Base-by-base conservation (phyloP, 495 filamentous ascomycete genomes). In the Thozetella sp. region DNA sequence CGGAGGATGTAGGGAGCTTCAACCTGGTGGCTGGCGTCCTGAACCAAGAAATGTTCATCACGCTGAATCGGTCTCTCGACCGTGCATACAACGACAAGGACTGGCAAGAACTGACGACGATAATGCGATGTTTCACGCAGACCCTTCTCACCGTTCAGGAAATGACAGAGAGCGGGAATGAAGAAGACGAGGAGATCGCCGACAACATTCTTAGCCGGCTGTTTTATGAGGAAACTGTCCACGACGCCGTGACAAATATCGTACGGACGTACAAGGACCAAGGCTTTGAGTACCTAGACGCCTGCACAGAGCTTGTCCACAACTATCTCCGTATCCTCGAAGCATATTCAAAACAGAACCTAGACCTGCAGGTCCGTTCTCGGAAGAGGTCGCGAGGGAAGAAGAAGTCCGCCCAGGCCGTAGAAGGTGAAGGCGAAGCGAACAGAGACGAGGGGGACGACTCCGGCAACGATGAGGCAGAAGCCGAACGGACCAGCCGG, bases 101-200 rank as follows among this genome's bases (percentile, higher is more conserved):
- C 50, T 98, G 95, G 95, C 85, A 86, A 48, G 89, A 93, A 62
- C 74, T 97, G 19, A 92, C 93, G 54, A 87, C 94, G 2, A 88
- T 89, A 43, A 97, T 97, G 89, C 88, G 91, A 51, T 97, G 92
- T 66, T 96, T 97, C 68, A 91, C 88, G 2, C 88, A 91, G 67
- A 89, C 89, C 52, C 79, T 99, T n/a, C 80, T 97, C 43, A 97
- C 93, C 0, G 89, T 97, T 2, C 94, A 97, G 67, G 92, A 96
- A 59, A 99, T 99, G 96, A 79, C 87, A 2, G 84, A 89, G 40
- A 94, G 91, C 0, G 84, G 85, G 0, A 80, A 92, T 23, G 94
- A 97, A 61, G 96, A 98, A 11, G 92, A 99, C 64, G 91, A 96
- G 72, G 96, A 98, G 60, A 97, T 99, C 65, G 96, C 96, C 3